Conservation (phyloP, 345 rosid genomes). For the Corchorus capsularis region DNA sequence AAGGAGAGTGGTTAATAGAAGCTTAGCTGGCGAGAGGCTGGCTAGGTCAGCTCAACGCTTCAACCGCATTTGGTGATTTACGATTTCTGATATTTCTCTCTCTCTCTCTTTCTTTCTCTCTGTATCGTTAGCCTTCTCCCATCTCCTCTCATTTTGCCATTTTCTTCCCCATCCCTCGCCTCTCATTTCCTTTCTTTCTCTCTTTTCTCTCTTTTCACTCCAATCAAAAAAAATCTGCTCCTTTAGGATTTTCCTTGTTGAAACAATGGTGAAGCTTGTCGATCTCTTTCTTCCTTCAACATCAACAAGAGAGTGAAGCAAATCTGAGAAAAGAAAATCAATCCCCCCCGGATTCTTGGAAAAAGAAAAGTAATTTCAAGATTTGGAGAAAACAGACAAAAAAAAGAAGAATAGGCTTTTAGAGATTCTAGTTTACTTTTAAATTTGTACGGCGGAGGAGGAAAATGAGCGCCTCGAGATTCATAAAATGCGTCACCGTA, state of each 20-base stretch:
- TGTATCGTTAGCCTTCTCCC: background rate
- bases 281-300: background rate
- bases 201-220: conserved; percentile 3
- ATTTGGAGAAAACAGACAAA: background rate
- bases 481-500: conserved; percentile 96
- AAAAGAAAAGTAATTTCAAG: background rate
- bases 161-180: background rate
- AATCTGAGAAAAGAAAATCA: conserved; percentile 14
- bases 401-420: background rate
- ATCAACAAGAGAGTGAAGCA: background rate
- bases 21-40: conserved; percentile 42
- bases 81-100: background rate
- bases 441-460: conserved; percentile 8
- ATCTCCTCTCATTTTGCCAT: conserved; percentile 11
- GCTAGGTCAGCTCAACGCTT: conserved; percentile 30
- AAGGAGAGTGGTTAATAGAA: conserved; percentile 23
- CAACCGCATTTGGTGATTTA: conserved; percentile 22
- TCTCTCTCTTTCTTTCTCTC: conserved; percentile 12
- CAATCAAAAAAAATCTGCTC: background rate
- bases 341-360: background rate
- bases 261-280: background rate
- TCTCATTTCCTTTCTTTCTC: background rate
- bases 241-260: background rate
- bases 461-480: conserved; percentile 88
- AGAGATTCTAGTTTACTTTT: background rate